phyloP scores from a whole-genome alignment of 2,329 filamentous ascomycete species.

The Xylariomycetidae sp. region DNA sequence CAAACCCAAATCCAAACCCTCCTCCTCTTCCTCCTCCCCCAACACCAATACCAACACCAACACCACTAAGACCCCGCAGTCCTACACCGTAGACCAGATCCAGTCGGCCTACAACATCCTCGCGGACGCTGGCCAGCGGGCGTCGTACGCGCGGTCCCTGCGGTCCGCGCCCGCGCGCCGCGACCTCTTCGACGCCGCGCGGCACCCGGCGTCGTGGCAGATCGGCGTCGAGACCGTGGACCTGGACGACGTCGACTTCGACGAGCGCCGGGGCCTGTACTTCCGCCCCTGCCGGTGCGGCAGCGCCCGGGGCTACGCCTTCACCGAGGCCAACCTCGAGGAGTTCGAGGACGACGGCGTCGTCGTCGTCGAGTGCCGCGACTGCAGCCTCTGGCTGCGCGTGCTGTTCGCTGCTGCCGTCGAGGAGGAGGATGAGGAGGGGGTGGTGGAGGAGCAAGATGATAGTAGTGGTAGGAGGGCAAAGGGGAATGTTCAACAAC shows the following conservation, averaged over 20 bases:
- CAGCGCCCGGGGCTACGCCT: slow-evolving; percentile 55
- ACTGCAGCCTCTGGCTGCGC: slow-evolving; percentile 63
- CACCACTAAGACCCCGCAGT: slow-evolving; percentile 9
- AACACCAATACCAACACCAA: background rate
- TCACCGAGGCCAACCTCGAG: slow-evolving; percentile 56
- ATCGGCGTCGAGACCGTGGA: slow-evolving; percentile 61
- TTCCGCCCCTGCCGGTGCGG: slow-evolving; percentile 59
- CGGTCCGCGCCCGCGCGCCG: slow-evolving; percentile 15
- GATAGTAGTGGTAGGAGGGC: background rate
- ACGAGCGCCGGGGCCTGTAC: slow-evolving; percentile 46
- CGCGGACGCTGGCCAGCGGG: slow-evolving; percentile 43
- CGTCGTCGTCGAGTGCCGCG: slow-evolving; percentile 59
- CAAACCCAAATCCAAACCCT: slow-evolving; percentile 7
- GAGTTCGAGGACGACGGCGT: slow-evolving; percentile 54
- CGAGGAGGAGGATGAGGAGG: slow-evolving; percentile 27
- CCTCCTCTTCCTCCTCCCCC: slow-evolving; percentile 7
- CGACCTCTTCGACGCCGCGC: slow-evolving; percentile 9
- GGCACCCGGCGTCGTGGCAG: slow-evolving; percentile 18
- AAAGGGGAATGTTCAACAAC: slow-evolving; percentile 1
- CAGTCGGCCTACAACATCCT: slow-evolving; percentile 54
- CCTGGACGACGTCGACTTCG: slow-evolving; percentile 58
- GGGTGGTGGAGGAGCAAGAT: slow-evolving; percentile 16
- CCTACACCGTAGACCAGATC: slow-evolving; percentile 60
- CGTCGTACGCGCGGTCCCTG: slow-evolving; percentile 50
- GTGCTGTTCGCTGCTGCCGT: slow-evolving; percentile 58